Percentiles rank a stretch among this genome's conserved stretches.
Conservation (phyloP, 305 asterid species). For the Petunia hybrid region DNA sequence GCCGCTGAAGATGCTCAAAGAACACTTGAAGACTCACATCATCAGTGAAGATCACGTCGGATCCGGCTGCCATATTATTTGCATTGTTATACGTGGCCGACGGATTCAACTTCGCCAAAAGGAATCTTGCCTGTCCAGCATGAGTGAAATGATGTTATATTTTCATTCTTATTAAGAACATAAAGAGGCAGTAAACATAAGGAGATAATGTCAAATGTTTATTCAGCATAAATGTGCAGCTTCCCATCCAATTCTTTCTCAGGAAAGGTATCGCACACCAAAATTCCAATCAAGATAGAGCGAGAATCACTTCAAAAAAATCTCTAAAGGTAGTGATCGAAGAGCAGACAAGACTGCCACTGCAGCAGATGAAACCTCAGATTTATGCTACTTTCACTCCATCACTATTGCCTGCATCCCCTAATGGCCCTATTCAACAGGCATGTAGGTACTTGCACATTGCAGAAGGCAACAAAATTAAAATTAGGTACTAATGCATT, state of each 20-base stretch:
- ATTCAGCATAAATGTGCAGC: background rate
- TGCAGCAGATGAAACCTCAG: background rate
- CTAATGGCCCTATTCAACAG: background rate
- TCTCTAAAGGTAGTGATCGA: background rate
- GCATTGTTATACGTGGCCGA: conserved; percentile 93
- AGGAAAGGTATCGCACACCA: background rate
- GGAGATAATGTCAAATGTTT: background rate
- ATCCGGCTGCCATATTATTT: conserved; percentile 83
- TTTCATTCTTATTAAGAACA: background rate
- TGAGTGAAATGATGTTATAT: conserved; percentile 16
- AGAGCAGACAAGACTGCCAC: background rate
- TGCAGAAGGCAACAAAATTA: conserved; percentile 17
- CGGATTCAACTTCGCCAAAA: conserved; percentile 96
- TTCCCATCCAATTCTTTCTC: background rate
- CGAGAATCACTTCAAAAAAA: background rate
- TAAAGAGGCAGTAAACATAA: background rate
- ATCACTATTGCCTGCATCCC: background rate
- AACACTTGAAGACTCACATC: conserved; percentile 95
- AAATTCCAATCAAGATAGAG: background rate
- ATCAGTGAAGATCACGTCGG: conserved; percentile 93
- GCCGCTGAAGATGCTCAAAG: conserved; percentile 93
- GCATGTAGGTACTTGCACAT: background rate
- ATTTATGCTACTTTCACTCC: background rate
- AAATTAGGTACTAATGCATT: background rate
- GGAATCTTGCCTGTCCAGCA: conserved; percentile 82